Evolutionary conservation across 176 grass and related monocot genomes (phyloP).

Genomic region (Oryza meyeriana): DNA sequence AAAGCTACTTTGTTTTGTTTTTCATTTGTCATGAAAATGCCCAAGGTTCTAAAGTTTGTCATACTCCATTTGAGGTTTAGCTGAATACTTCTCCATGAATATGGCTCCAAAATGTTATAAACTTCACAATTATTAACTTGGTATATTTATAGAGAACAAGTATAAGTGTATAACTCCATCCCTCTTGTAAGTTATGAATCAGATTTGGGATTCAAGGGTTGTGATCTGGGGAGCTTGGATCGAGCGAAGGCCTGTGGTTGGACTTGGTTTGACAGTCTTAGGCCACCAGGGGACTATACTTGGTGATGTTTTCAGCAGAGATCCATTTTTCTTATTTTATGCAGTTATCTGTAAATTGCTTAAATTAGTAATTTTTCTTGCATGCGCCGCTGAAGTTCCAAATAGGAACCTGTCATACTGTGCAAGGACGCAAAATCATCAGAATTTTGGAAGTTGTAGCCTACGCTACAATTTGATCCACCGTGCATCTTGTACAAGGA

Average conservation of each 20-base stretch:
- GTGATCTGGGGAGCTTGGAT: slow-evolving; percentile 33
- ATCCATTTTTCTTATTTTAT: slow-evolving; percentile 14
- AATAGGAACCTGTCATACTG: neutral
- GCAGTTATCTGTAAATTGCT: neutral
- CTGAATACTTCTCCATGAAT: neutral
- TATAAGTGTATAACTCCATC: neutral
- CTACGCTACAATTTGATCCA: neutral
- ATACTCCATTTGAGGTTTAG: neutral
- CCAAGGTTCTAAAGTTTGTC: neutral
- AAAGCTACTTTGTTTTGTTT: neutral
- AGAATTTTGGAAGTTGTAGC: neutral
- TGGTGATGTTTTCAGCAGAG: neutral
- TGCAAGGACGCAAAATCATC: neutral
- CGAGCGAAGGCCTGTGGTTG: neutral
- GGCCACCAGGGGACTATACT: neutral
- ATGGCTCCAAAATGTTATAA: neutral
- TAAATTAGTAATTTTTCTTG: neutral
- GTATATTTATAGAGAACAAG: neutral
- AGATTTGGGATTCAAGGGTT: neutral
- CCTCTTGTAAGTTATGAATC: neutral
- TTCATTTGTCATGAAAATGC: neutral
- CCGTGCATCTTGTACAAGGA: neutral
- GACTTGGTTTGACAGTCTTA: neutral
- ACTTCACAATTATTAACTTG: neutral
- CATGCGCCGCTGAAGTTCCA: neutral